A percentile compares a stretch with the other conserved stretches of the same genome.
These are phyloP conservation scores for Candida orba DNA, from an alignment of 805 yeast species.

Conservation along the genomic window DNA sequence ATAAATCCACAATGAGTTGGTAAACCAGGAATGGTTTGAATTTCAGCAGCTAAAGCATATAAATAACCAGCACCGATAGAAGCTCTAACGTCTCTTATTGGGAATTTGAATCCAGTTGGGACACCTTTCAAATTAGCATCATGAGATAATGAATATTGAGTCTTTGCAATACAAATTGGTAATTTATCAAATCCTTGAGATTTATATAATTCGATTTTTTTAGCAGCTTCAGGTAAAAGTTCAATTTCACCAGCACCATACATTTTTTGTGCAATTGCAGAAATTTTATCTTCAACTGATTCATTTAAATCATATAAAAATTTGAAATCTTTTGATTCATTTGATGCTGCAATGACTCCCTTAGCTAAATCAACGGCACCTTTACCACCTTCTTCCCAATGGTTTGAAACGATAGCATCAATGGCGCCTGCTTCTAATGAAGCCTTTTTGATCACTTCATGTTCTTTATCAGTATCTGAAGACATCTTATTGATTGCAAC, in stretches of 20 bases:
- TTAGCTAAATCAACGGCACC: constrained; percentile 84
- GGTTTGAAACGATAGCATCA: constrained; percentile 85
- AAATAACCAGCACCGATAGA: constrained; percentile 80
- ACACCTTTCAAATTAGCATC: constrained; percentile 80
- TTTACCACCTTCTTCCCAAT: constrained; percentile 93
- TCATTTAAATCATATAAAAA: constrained; percentile 66
- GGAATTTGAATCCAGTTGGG: constrained; percentile 73
- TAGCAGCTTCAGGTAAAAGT: constrained; percentile 71
- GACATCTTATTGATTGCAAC: constrained; percentile 90
- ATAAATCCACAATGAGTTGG: constrained; percentile 82
- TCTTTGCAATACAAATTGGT: constrained; percentile 81
- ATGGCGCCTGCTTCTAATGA: constrained; percentile 88
- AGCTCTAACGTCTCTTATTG: constrained; percentile 73
- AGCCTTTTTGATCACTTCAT: constrained; percentile 69
- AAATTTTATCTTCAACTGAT: constrained; percentile 73
- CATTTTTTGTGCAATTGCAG: constrained; percentile 77
- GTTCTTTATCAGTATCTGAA: constrained; percentile 75
- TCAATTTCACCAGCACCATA: constrained; percentile 88
- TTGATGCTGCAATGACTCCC: constrained; percentile 71
- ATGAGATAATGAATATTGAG: constrained; percentile 78
- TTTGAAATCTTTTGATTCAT: constrained; percentile 41
- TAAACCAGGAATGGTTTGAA: constrained; percentile 80
- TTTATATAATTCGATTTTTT: constrained; percentile 63
- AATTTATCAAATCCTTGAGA: constrained; percentile 69
- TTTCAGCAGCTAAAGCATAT: constrained; percentile 80